Conservation (phyloP, 129 eudicot genomes). For the Escallonia rubra region DNA sequence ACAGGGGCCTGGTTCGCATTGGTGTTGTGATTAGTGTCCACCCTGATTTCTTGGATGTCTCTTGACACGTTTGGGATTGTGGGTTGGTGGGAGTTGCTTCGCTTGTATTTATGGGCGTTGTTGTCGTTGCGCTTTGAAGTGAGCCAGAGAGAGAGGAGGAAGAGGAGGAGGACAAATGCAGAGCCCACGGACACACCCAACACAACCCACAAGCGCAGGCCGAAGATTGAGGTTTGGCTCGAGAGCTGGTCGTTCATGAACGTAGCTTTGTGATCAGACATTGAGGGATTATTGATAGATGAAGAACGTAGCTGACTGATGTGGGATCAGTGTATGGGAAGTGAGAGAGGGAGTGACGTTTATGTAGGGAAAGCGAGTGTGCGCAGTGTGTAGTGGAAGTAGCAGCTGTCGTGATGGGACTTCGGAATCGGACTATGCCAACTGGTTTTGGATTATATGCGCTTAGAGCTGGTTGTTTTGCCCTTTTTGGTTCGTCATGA, state of each 20-base stretch:
- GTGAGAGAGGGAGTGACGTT: neutral
- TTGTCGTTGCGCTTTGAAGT: conserved; percentile 24
- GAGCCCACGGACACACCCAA: conserved; percentile 50
- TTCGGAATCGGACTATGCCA: conserved; percentile 15
- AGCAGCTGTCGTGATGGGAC: conserved; percentile 17
- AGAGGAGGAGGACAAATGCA: conserved; percentile 44
- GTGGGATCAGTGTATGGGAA: no score
- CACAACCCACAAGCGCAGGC: conserved; percentile 49
- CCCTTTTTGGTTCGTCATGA: no score
- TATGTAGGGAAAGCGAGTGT: neutral
- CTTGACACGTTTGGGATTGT: conserved; percentile 20
- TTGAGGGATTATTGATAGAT: conserved; percentile 1
- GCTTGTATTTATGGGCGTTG: neutral
- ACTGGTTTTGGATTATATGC: neutral
- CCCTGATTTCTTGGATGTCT: conserved; percentile 27
- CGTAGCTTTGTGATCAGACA: conserved; percentile 6
- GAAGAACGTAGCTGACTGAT: neutral
- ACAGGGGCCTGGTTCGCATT: neutral
- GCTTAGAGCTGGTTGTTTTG: neutral
- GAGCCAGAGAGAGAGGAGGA: conserved; percentile 52
- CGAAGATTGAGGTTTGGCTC: conserved; percentile 48
- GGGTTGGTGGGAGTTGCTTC: conserved; percentile 1
- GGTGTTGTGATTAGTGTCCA: conserved; percentile 7
- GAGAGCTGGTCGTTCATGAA: conserved; percentile 40
- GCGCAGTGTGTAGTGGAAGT: neutral